Conservation (phyloP, 163 green algal genomes). For the Trebouxia gelatinosa region DNA sequence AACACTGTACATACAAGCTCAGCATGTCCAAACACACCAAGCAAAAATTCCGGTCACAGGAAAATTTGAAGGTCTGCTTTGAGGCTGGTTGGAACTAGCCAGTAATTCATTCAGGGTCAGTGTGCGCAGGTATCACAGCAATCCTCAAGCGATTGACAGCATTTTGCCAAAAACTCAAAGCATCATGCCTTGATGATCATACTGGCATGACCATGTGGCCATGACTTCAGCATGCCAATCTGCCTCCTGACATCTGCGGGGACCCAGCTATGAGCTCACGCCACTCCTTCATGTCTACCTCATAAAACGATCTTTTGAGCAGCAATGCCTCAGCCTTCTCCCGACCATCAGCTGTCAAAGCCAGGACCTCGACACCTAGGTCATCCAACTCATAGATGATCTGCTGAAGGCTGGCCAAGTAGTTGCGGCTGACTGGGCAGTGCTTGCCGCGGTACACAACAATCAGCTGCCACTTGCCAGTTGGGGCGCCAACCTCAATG, state of each 20-base stretch:
- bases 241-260: conserved; percentile 23
- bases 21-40: too few relatives aligned
- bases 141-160: too few relatives aligned
- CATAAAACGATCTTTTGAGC: conserved; percentile 21
- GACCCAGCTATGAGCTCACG: conserved; percentile 26
- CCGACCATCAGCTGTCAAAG: conserved; percentile 53
- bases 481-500: conserved; percentile 59
- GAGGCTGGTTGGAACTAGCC: too few relatives aligned
- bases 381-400: conserved; percentile 65
- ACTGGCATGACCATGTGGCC: too few relatives aligned
- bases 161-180: too few relatives aligned
- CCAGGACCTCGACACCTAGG: conserved; percentile 56
- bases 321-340: conserved; percentile 33
- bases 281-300: conserved; percentile 15
- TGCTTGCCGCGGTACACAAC: conserved; percentile 61
- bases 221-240: too few relatives aligned
- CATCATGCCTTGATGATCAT: too few relatives aligned
- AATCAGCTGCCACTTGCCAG: conserved; percentile 62
- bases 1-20: too few relatives aligned
- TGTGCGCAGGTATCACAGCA: too few relatives aligned
- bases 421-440: conserved; percentile 52
- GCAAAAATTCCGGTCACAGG: too few relatives aligned
- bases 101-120: too few relatives aligned
- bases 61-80: too few relatives aligned
- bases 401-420: conserved; percentile 52